Percentiles rank a stretch among this genome's conserved stretches.
These are phyloP conservation scores for Pythium aphanidermatum DNA, from an alignment of 352 stramenopile species.

Conservation along the genomic window DNA sequence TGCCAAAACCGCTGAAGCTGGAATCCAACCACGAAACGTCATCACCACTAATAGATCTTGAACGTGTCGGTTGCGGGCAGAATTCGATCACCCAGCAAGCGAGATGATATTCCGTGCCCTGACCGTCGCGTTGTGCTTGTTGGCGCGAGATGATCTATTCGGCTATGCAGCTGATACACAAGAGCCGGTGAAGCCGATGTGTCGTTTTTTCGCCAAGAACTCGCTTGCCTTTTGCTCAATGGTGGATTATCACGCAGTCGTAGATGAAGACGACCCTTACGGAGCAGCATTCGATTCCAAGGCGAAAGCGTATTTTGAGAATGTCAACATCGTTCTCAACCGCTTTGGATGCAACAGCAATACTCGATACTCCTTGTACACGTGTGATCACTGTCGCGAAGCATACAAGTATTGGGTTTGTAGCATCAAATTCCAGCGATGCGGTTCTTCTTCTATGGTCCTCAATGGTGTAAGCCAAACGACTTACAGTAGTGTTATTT, in stretches of 20 bases:
- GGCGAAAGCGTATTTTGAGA: conserved; percentile 73
- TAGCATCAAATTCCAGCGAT: conserved; percentile 80
- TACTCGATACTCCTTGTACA: conserved; percentile 72
- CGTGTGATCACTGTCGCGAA: conserved; percentile 74
- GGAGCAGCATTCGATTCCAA: conserved; percentile 46
- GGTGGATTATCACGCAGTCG: conserved; percentile 74
- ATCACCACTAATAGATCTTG: too few species aligned
- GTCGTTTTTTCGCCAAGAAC: conserved; percentile 44
- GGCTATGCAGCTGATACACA: conserved; percentile 24
- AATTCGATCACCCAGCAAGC: too few species aligned
- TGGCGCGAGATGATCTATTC: not conserved
- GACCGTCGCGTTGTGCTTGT: too few species aligned
- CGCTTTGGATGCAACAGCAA: conserved; percentile 71
- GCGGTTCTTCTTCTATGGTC: conserved; percentile 16
- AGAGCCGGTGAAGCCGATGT: conserved; percentile 40
- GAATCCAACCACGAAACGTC: too few species aligned
- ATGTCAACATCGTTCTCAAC: conserved; percentile 73
- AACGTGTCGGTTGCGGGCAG: too few species aligned
- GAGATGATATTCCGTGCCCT: too few species aligned
- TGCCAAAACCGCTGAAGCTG: too few species aligned
- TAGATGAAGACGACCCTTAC: conserved; percentile 46
- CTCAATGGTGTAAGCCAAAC: not conserved
- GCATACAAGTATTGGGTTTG: conserved; percentile 89
- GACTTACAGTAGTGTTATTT: conserved; percentile 16
- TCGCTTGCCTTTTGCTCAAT: conserved; percentile 79